Base-by-base conservation (phyloP, 345 rosid species). In the Stellera chamaejasme region DNA sequence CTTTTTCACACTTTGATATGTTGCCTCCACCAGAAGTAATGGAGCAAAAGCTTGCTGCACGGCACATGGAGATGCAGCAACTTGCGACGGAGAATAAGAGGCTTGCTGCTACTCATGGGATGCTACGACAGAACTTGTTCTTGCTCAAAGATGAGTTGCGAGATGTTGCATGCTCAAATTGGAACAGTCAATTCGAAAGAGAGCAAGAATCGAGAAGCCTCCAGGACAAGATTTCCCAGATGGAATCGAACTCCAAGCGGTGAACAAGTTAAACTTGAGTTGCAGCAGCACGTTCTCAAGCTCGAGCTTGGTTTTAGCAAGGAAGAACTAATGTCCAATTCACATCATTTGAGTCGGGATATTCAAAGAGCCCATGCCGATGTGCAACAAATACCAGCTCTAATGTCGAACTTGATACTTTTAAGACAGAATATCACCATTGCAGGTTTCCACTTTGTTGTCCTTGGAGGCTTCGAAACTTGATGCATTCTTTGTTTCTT, bases 131-230 rank as follows among this genome's bases (percentile, higher is more conserved):
- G 99, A 84, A 58, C 82, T 89, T 67, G 94, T 86, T 44, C 84
- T 87, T 6, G 88, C 99, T 0, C 96, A 93, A 93, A 66, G 97
- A 87, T 58, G 99, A 93, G 60, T 69, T 89, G 78, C 96, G n/a
- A 87, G 77, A 79, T 84, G 49, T 66, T 87, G 71, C 96, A 84
- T 45, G 71, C 75, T 28, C 91, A 89, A 45, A 76, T 89, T 28
- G 94, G 85, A 56, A 69, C 77, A 3, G 67, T 83, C 48, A 89
- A 73, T 77, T 69, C 90, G 94, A 89, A 55, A 83, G 97, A 72
- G 96, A 93, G 68, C 88, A 82, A 27, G 81, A 79, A 54, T 79
- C 70, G 88, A 80, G 79, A 66, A 78, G 72, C 49, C 80, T 93
- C 25, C 49, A 70, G 10, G 97, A 83, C 27, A 89, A 80, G 71